Percentiles rank a stretch among this genome's conserved stretches.
phyloP scores from a whole-genome alignment of 805 yeast genomes.

The Metschnikowia anglica region DNA sequence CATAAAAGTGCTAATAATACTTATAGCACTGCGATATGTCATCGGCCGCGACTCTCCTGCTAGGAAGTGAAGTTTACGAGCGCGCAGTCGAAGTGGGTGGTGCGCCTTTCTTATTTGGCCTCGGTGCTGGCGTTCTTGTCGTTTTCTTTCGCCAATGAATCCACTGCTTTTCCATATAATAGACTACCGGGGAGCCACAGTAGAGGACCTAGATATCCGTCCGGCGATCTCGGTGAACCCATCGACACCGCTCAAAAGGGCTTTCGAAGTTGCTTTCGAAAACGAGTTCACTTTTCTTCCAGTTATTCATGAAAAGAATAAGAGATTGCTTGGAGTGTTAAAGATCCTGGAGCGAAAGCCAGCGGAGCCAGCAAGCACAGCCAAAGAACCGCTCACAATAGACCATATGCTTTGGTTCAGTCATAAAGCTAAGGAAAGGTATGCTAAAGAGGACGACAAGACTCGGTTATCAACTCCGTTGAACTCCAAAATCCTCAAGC shows the following conservation, averaged over 20 bases:
- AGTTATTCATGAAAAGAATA: conserved; percentile 47
- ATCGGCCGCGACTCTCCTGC: background rate
- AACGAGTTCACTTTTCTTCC: conserved; percentile 54
- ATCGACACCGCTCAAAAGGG: conserved; percentile 45
- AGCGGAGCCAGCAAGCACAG: background rate
- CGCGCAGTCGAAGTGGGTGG: conserved; percentile 2
- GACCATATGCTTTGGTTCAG: conserved; percentile 46
- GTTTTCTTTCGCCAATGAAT: conserved; percentile 4
- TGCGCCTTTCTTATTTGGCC: background rate
- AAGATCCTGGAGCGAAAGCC: conserved; percentile 36
- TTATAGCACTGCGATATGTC: no score
- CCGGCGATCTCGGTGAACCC: conserved; percentile 58
- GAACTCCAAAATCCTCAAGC: conserved; percentile 36
- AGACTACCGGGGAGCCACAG: conserved; percentile 52
- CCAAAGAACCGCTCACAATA: conserved; percentile 25
- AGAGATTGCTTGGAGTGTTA: conserved; percentile 49
- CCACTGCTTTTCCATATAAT: conserved; percentile 28
- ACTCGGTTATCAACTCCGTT: conserved; percentile 20
- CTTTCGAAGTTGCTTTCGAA: conserved; percentile 56
- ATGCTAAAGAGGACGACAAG: conserved; percentile 25
- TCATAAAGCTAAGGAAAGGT: conserved; percentile 34
- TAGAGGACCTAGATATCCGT: conserved; percentile 57
- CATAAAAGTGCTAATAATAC: no score
- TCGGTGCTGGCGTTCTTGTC: no score
- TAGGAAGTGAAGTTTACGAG: background rate